Conservation (phyloP, 192 early-diverging fungal genomes). For the Spizellomyces sp. region DNA sequence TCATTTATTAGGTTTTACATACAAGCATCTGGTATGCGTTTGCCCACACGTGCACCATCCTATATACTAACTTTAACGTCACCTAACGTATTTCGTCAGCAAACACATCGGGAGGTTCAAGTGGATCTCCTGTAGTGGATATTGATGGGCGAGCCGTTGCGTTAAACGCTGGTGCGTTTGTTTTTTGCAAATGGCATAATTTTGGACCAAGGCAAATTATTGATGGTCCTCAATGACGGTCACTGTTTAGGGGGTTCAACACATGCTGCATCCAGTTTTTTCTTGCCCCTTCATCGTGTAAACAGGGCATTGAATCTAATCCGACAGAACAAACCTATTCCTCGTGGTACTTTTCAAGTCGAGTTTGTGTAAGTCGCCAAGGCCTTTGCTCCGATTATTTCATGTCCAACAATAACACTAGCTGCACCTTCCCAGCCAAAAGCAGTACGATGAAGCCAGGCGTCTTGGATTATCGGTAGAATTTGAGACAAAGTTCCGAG, state of each 20-base stretch:
- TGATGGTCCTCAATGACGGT: background rate
- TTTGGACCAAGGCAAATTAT: background rate
- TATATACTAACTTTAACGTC: constrained; percentile 50
- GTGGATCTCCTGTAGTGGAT: constrained; percentile 77
- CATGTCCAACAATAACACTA: constrained; percentile 10
- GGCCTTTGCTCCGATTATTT: background rate
- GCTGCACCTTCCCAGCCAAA: constrained; percentile 12
- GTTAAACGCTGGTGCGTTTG: constrained; percentile 58
- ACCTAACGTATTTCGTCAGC: constrained; percentile 41
- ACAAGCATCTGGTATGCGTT: constrained; percentile 11
- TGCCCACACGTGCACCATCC: background rate
- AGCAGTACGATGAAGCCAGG: constrained; percentile 47
- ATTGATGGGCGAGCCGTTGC: constrained; percentile 77
- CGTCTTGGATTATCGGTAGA: constrained; percentile 64
- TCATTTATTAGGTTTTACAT: constrained; percentile 24
- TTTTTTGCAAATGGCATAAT: background rate
- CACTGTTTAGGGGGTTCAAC: constrained; percentile 43
- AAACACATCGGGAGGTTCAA: constrained; percentile 72
- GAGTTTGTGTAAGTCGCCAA: constrained; percentile 15
- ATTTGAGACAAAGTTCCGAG: constrained; percentile 63
- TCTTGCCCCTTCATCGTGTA: constrained; percentile 66
- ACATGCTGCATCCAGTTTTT: constrained; percentile 73
- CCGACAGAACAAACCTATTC: constrained; percentile 15
- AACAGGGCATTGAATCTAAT: constrained; percentile 33
- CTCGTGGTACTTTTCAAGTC: constrained; percentile 33